These are phyloP conservation scores for Stevia rebaudiana DNA, from an alignment of 140 eudicot genomes.

Conservation along the genomic window DNA sequence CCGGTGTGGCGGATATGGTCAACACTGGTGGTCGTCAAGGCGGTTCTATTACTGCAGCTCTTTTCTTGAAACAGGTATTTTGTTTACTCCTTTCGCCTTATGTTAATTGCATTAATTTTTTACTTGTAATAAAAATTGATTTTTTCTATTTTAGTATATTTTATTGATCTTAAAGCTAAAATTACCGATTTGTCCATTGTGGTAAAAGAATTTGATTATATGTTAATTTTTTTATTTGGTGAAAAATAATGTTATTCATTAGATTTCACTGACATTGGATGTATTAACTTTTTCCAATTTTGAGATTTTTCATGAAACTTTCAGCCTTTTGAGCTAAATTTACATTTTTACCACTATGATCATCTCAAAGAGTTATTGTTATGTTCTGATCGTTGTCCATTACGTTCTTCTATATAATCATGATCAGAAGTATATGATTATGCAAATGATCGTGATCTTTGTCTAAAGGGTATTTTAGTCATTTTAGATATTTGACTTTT, in stretches of 20 bases:
- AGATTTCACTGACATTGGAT: too few relatives aligned
- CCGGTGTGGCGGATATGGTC: conserved; percentile 87
- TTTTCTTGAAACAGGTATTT: conserved; percentile 53
- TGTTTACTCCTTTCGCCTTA: not conserved
- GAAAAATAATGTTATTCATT: too few relatives aligned
- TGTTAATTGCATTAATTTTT: not conserved
- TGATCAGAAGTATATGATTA: too few relatives aligned
- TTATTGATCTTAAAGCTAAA: too few relatives aligned
- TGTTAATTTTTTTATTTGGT: too few relatives aligned
- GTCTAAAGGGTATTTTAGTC: conserved; percentile 14
- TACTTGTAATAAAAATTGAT: too few relatives aligned
- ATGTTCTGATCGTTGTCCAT: too few relatives aligned
- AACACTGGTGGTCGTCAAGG: conserved; percentile 67
- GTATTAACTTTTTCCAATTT: not conserved
- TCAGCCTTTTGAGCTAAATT: not conserved
- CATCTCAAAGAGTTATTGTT: not conserved
- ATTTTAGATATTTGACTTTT: conserved; percentile 2
- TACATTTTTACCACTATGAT: not conserved
- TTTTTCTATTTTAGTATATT: too few relatives aligned
- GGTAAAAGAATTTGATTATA: not conserved
- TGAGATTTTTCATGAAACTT: not conserved
- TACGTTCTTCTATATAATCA: too few relatives aligned
- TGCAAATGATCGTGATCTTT: too few relatives aligned
- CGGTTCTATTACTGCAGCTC: conserved; percentile 65
- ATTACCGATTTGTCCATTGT: not conserved